Base-by-base conservation (phyloP, 306 rosid genomes). In the Prinsepia uniflora region DNA sequence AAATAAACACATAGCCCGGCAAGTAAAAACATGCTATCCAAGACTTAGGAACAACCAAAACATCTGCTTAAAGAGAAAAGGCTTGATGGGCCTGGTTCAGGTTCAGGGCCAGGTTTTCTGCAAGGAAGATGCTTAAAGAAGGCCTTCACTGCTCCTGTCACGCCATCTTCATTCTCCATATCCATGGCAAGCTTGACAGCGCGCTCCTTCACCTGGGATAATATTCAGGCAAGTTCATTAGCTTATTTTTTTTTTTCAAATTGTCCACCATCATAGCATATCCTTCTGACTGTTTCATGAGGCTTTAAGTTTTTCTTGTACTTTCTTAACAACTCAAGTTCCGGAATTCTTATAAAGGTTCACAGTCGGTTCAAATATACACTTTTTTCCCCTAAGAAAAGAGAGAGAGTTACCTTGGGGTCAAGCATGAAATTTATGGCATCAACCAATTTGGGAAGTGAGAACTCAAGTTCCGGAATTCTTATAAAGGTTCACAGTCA, bases 91-190 rank as follows among this genome's bases (percentile, higher is more conserved):
- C 13, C 81, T 0, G 81, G 71, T 64, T 85, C 90, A 12, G 87
- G 65, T 15, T 87, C 91, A 4, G 82, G 17, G 30, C 89, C 93
- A 0, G 81, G 64, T 50, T 86, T 89, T 55, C 39, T 84, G 53
- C 7, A 63, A 72, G 89, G 93, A 86, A 89, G 88, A 73, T 91
- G 99, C 86, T 95, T 95, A 56, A 91, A 89, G 85, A 95, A 95
- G 78, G 96, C 99, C 77, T 82, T 95, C 60, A 95, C 99, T n/a
- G 97, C 97, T 68, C 99, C 99, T 7, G 86, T 71, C 50, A 95
- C 97, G 15, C 99, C 99, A 72, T 95, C 99, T 82, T 95, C 99
- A 48, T 84, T 82, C 74, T 91, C 91, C 97, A 95, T 91, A 67
- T 90, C 92, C 88, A 81, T 89, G 14, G 99, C 88, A 45, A 95